phyloP scores from a whole-genome alignment of 257 asterid genomes.

The Galeopsis tetrahit region DNA sequence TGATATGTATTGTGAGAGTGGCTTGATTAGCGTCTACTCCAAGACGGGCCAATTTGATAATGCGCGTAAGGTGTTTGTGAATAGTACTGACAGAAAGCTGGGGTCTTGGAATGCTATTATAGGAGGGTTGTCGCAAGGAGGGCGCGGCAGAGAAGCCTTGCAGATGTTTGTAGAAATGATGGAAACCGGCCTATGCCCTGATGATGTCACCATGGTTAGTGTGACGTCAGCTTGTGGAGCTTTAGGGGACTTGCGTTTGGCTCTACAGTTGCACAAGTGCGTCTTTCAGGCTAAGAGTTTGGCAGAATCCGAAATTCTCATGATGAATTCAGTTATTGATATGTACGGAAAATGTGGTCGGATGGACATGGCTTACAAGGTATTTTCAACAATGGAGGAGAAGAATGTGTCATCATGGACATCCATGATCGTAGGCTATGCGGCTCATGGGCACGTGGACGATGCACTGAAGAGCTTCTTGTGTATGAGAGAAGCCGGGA shows the following conservation, averaged over 20 bases:
- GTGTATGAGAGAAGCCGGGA: slow-evolving; percentile 57
- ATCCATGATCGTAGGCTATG: slow-evolving; percentile 85
- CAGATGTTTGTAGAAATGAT: slow-evolving; percentile 61
- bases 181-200: slow-evolving; percentile 61
- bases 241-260: slow-evolving; percentile 71
- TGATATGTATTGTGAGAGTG: slow-evolving; percentile 79
- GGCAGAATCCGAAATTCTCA: slow-evolving; percentile 54
- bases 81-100: slow-evolving; percentile 62
- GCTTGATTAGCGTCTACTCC: slow-evolving; percentile 62
- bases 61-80: slow-evolving; percentile 68
- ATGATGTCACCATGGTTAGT: slow-evolving; percentile 86
- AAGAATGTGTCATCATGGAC: slow-evolving; percentile 91
- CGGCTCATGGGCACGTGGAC: slow-evolving; percentile 66
- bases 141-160: slow-evolving; percentile 66
- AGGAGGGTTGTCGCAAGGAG: slow-evolving; percentile 80
- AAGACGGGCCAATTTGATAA: slow-evolving; percentile 53
- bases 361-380: slow-evolving; percentile 75
- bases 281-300: slow-evolving; percentile 55
- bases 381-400: slow-evolving; percentile 64
- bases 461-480: slow-evolving; percentile 66
- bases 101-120: slow-evolving; percentile 95
- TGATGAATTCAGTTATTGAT: slow-evolving; percentile 84
- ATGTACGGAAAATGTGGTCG: slow-evolving; percentile 93
- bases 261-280: slow-evolving; percentile 76
- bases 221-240: slow-evolving; percentile 80